Base-by-base conservation (phyloP, 129 eudicot species). In the Apium graveolens region DNA sequence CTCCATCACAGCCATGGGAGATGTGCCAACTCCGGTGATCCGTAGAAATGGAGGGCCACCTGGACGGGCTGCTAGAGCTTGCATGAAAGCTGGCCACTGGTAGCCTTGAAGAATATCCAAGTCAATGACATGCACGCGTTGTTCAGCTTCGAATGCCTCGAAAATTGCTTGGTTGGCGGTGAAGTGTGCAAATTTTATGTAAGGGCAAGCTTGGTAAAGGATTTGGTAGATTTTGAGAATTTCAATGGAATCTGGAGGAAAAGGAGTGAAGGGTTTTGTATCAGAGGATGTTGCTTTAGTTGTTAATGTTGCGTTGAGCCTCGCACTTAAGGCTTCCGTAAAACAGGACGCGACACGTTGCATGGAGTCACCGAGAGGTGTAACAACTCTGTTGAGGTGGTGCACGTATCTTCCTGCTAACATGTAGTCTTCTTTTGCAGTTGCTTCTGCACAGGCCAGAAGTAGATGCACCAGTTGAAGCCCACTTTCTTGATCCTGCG, bases 371-470 rank as follows among this genome's bases (percentile, higher is more conserved):
- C 97, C 97, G 0, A 92, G 85, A 9, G 95, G 86, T 0, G 95
- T 78, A 44, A 92, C 92, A 3, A 91, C 89, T 42, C 92, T 88
- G 83, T 88, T 90, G 7, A 92, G 95, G 82, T 89, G 92, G 85
- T 88, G 85, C 49, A 92, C 86, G 80, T 88, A 92, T 70, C 86
- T 85, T 82, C 96, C 85, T 21, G 96, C 97, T 68, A 87, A 83
- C 91, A 89, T 89, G 86, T 85, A 89, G 76, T 92, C 96, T 55
- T 92, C 95, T 81, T 92, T 92, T 57, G 97, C 91, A 9, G 90
- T 95, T 70, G 95, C 95, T 83, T 92, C 97, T 8, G 97, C 97
- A 77, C 97, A 92, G 11, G 97, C 97, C 11, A 92, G 84, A 14
- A 92, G 97, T 46, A 89, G 90, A 81, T 92, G 97, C 49, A 92